Evolutionary conservation across 352 stramenopile genomes (phyloP).

Genomic region (Phytophthora kernoviae): DNA sequence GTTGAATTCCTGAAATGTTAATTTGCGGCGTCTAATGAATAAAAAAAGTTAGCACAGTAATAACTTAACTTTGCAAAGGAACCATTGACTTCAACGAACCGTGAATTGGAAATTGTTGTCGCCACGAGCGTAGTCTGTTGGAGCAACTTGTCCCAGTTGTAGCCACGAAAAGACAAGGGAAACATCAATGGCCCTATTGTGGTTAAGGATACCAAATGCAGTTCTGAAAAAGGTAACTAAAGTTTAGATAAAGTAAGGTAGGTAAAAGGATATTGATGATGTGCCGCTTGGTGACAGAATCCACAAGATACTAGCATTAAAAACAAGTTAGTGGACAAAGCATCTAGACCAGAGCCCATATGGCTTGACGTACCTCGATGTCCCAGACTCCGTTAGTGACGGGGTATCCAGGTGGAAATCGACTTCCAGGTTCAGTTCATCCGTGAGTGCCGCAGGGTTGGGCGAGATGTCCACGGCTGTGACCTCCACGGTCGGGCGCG

Average conservation of each 20-base stretch:
- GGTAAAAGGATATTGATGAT: constrained; percentile 86
- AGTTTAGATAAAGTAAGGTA: not conserved
- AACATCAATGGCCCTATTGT: constrained; percentile 1
- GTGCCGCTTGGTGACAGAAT: constrained; percentile 83
- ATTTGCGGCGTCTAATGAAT: constrained; percentile 61
- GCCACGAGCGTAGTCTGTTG: constrained; percentile 61
- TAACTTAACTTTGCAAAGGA: not conserved
- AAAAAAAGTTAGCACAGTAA: constrained; percentile 11
- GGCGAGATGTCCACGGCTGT: constrained; percentile 83
- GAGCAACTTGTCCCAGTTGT: constrained; percentile 78
- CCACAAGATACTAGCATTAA: constrained; percentile 75
- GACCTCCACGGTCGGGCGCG: constrained; percentile 63
- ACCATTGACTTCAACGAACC: constrained; percentile 37
- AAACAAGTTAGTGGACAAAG: constrained; percentile 2
- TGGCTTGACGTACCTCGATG: constrained; percentile 53
- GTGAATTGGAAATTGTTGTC: constrained; percentile 89
- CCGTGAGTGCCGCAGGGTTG: constrained; percentile 75
- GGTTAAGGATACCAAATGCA: constrained; percentile 37
- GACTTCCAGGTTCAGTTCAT: constrained; percentile 82
- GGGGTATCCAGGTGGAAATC: constrained; percentile 75
- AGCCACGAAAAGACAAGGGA: constrained; percentile 15
- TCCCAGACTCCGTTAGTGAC: constrained; percentile 76
- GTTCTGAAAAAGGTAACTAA: not conserved
- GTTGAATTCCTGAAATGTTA: constrained; percentile 73
- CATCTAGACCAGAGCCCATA: not conserved